Evolutionary conservation across 306 rosid species (phyloP).

Genomic region (Pueraria montana): DNA sequence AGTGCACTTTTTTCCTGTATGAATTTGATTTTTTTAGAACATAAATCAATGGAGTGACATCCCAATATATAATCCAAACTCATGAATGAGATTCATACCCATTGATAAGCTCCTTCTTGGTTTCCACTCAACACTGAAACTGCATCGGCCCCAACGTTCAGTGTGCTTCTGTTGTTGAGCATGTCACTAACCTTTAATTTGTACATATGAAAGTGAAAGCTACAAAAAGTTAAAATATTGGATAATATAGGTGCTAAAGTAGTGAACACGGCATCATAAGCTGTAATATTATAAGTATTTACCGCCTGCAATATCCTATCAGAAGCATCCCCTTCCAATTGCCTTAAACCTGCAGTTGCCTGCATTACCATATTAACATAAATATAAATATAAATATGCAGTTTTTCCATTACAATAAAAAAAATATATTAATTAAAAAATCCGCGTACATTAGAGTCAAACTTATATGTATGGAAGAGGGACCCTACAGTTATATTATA

Average conservation of each 20-base stretch:
- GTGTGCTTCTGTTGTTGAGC: slow-evolving; percentile 56
- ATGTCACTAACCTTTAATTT: slow-evolving; percentile 78
- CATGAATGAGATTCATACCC: slow-evolving; percentile 54
- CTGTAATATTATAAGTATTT: background rate
- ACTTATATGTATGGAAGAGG: too few relatives aligned
- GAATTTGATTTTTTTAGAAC: background rate
- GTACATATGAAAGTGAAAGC: background rate
- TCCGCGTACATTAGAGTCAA: too few relatives aligned
- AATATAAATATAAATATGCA: too few relatives aligned
- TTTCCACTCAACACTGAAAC: slow-evolving; percentile 74
- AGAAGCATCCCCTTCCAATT: slow-evolving; percentile 64
- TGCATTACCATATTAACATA: slow-evolving; percentile 21
- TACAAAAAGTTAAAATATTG: background rate
- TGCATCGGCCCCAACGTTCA: slow-evolving; percentile 50
- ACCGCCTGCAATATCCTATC: slow-evolving; percentile 75
- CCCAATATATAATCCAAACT: background rate
- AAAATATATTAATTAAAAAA: too few relatives aligned
- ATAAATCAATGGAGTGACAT: background rate
- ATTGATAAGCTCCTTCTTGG: slow-evolving; percentile 79
- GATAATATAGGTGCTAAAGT: too few relatives aligned
- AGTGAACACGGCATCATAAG: background rate
- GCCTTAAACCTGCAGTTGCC: slow-evolving; percentile 89
- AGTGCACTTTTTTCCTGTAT: background rate
- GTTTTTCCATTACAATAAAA: too few relatives aligned
- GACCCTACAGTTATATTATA: too few relatives aligned